phyloP scores from a whole-genome alignment of 257 asterid species.

The Oldenlandia corymbosa region DNA sequence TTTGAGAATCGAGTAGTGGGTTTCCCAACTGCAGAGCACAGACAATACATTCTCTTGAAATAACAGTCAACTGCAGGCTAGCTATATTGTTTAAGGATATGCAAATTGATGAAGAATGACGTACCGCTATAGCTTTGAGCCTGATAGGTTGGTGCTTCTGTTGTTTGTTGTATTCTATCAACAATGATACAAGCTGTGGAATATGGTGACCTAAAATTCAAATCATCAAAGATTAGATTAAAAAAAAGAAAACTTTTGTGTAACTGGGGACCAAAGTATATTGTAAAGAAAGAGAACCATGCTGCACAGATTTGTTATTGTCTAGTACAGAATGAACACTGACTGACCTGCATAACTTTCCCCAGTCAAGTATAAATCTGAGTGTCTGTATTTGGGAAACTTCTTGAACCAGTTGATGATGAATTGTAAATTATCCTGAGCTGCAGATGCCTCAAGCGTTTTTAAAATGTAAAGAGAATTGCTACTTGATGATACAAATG shows the following conservation, averaged over 20 bases:
- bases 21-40: constrained; percentile 21
- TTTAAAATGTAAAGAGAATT: background rate
- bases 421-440: constrained; percentile 26
- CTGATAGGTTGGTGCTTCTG: constrained; percentile 20
- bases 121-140: constrained; percentile 27
- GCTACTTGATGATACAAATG: background rate
- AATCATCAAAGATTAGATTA: too few species aligned
- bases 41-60: background rate
- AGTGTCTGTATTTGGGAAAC: constrained; percentile 21
- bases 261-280: too few species aligned
- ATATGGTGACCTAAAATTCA: constrained; percentile 22
- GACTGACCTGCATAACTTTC: constrained; percentile 28
- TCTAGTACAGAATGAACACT: background rate
- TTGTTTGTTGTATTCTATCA: constrained; percentile 23
- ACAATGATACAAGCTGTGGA: constrained; percentile 23
- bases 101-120: background rate
- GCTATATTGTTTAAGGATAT: background rate
- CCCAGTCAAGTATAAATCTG: constrained; percentile 24
- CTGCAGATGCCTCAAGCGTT: constrained; percentile 4
- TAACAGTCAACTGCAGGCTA: background rate
- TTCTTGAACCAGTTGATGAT: constrained; percentile 24
- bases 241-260: too few species aligned
- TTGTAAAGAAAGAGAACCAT: too few species aligned
- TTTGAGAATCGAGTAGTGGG: constrained; percentile 21
- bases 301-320: too few species aligned